Base-by-base conservation (phyloP, 768 basidiomycete genomes). In the Leccinum olivaceopallidum region DNA sequence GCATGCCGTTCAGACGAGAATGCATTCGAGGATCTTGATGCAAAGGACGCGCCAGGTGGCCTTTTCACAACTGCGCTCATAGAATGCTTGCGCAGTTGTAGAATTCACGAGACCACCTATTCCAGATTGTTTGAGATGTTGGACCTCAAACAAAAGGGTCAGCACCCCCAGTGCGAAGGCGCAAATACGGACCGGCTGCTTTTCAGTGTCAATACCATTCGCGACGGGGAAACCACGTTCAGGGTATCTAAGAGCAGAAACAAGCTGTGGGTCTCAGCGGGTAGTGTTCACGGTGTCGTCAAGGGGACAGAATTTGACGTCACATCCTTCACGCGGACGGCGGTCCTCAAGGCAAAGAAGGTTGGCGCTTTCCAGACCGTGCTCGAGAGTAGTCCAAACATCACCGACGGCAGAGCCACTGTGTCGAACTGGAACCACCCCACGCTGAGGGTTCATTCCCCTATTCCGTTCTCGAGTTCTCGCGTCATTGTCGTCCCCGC, bases 101-200 rank as follows among this genome's bases (percentile, higher is more conserved):
- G 54, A 30, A 48, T 60, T 6, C 58, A 64, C 16, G 60, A 67
- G 16, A 68, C 67, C 8, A 68, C 26, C 42, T 67, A 69, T 13
- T 30, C 18, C 39, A 53, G 8, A 20, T 24, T 69, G 16, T 59
- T 58, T 49, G 65, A 64, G 49, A 59, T 4, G 47, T 8, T 69
- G 57, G 51, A 60, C 26, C 16, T 69, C 4, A 64, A 55, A 22
- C 6, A 51, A 0, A 20, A 18, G 14, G 4, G 9, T 0, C 67
- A 69, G 26, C 59, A 69, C 51, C 67, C 65, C 26, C 68, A 64
- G 14, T 69, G 68, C 39, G 62, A 66, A 42, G 67, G 67, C 2
- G 24, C 16, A 32, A 62, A 69, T 28, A 67, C 14, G 49, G 39
- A 62, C 12, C 49, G 68, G 3, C 53, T 69, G 2, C 57, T 69